Evolutionary conservation across 108 stramenopile species (phyloP), one percentile per base, ranked within the genome.

Genomic region (Fragilaria crotonensis): DNA sequence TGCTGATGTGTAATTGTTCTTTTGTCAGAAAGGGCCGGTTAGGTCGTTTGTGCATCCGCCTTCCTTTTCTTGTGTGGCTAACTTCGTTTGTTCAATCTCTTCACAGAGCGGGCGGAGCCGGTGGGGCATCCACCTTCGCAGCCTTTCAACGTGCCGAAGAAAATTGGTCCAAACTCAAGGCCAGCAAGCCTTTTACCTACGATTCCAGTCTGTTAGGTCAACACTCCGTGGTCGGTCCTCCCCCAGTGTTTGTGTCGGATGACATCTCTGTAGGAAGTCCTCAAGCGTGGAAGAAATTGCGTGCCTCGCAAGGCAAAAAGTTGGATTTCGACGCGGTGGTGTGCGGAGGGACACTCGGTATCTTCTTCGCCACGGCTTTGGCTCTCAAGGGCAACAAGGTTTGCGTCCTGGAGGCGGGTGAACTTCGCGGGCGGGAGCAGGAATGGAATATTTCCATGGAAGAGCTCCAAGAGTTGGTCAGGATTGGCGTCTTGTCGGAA

Each of bases 371-470:
- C 4, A 67, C 72, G 17, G 82, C 87, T 19, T 64, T 97, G 57
- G 90, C 92, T 68, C 48, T 76, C 23, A 52, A 76, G 23, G 93
- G 93, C 1, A 77, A 78, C 50, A 65, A 59, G 5, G 92, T 95
- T 19, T 68, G 66, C 26, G 90, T 95, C 4, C 61, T 97, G 2
- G 96, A 97, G 61, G 79, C 90, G 25, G 89, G 84, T 0, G 75
- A 77, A 48, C 64, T 94, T 19, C 68, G 64, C 25, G 94, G 94
- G 2, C 56, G 96, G 26, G 89, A 91, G 63, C 96, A 97, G 71
- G 96, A 95, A 54, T 95, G 96, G 96, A 97, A 97, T 60, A 87
- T 97, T 20, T 80, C 82, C 26, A 79, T 77, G 78, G 80, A 89
- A 47, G 95, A 96, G 60, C 45, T 96, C 18, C 25, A 69, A 45